Conservation (phyloP, 2,329 filamentous ascomycete genomes). For the Verruconis gallopava region DNA sequence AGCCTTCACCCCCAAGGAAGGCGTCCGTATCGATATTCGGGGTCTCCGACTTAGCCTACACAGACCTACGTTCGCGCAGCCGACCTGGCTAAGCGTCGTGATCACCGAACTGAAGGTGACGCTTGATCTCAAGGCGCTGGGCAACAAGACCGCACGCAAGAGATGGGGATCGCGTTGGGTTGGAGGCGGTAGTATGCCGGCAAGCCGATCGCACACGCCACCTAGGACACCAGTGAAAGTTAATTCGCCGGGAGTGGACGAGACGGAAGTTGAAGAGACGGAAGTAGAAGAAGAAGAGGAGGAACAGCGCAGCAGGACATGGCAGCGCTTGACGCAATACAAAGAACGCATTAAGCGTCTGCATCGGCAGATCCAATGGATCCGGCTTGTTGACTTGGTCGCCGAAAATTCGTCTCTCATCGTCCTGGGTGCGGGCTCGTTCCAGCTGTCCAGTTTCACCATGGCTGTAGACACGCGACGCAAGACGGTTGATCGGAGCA, state of each 20-base stretch:
- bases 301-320: conserved; percentile 53
- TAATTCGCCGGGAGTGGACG: conserved; percentile 9
- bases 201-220: conserved; percentile 14
- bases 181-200: conserved; percentile 21
- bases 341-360: conserved; percentile 81
- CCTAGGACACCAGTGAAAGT: conserved; percentile 5
- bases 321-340: conserved; percentile 62
- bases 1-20: conserved; percentile 79
- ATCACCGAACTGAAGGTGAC: conserved; percentile 76
- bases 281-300: conserved; percentile 18
- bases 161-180: conserved; percentile 15
- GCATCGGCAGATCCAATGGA: conserved; percentile 76
- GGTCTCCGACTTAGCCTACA: conserved; percentile 81
- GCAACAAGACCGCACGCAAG: conserved; percentile 16
- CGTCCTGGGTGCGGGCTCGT: conserved; percentile 65
- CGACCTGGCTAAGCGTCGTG: conserved; percentile 88
- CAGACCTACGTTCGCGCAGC: conserved; percentile 89
- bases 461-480: conserved; percentile 80
- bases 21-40: conserved; percentile 77
- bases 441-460: conserved; percentile 75
- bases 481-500: conserved; percentile 81
- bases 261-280: conserved; percentile 7
- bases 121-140: conserved; percentile 58
- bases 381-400: conserved; percentile 78
- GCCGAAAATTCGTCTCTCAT: conserved; percentile 68